A percentile compares a stretch with the other conserved stretches of the same genome.
phyloP scores from a whole-genome alignment of 306 rosid species.

The Cucurbita moschata region DNA sequence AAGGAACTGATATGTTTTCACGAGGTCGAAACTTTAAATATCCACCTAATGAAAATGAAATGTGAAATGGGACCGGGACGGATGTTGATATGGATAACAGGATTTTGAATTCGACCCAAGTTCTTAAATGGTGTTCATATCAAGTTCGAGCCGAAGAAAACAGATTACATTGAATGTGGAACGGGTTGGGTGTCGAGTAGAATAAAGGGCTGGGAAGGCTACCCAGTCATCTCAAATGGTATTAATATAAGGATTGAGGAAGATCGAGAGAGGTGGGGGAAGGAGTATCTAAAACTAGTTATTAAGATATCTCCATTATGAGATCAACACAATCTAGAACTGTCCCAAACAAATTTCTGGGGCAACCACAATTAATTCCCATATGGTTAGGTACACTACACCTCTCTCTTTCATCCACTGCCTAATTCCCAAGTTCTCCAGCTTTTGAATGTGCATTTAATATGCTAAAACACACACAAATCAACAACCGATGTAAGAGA shows the following conservation, averaged over 20 bases:
- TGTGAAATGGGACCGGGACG: neutral
- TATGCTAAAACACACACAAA: neutral
- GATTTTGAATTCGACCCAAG: neutral
- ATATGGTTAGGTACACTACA: neutral
- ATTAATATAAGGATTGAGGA: neutral
- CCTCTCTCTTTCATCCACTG: neutral
- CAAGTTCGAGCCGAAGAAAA: neutral
- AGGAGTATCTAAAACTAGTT: neutral
- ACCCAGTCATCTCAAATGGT: neutral
- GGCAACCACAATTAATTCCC: conserved; percentile 1
- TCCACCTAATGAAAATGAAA: neutral
- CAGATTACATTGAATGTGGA: neutral
- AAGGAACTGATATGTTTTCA: neutral
- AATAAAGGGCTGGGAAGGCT: neutral
- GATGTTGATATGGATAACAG: neutral
- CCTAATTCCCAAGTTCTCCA: neutral
- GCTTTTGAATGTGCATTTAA: conserved; percentile 1
- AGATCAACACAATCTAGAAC: neutral
- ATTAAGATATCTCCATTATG: neutral
- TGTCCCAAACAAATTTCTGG: neutral
- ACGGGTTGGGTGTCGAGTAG: neutral
- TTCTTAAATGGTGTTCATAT: neutral
- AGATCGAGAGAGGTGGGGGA: neutral
- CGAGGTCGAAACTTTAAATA: neutral
- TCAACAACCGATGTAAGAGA: too few species aligned